These are phyloP conservation scores for Alternaria ventricosa DNA, from an alignment of 2,329 filamentous ascomycete species.

Conservation along the genomic window DNA sequence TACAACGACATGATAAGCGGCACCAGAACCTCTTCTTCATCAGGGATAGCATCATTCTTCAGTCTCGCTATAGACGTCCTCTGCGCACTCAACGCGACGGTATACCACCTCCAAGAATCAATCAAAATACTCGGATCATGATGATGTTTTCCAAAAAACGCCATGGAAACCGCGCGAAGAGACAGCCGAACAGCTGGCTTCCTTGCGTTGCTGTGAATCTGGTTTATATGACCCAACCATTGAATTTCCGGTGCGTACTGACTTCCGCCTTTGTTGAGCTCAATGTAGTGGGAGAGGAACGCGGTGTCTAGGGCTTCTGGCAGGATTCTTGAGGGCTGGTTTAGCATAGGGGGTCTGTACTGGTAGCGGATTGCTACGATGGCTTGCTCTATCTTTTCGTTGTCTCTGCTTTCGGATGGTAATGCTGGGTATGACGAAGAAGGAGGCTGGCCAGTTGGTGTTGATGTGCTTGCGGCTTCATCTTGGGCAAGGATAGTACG, in stretches of 20 bases:
- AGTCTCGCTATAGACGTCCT: slow-evolving; percentile 24
- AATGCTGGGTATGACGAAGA: background rate
- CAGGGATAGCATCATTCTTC: slow-evolving; percentile 30
- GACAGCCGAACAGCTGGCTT: slow-evolving; percentile 38
- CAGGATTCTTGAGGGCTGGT: slow-evolving; percentile 33
- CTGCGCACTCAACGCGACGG: slow-evolving; percentile 33
- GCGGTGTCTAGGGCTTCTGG: slow-evolving; percentile 35
- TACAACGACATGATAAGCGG: slow-evolving; percentile 40
- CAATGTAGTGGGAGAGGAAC: slow-evolving; percentile 42
- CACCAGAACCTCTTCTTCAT: slow-evolving; percentile 38
- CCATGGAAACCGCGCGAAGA: slow-evolving; percentile 43
- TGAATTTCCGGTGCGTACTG: slow-evolving; percentile 30
- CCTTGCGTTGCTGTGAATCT: slow-evolving; percentile 21
- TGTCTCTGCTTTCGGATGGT: background rate
- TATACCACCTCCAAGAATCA: slow-evolving; percentile 45
- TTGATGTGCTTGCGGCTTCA: background rate
- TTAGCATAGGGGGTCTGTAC: slow-evolving; percentile 29
- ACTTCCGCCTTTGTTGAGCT: slow-evolving; percentile 28
- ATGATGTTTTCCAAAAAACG: slow-evolving; percentile 40
- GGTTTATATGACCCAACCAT: slow-evolving; percentile 34
- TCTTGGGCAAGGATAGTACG: background rate
- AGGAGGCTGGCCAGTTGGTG: background rate
- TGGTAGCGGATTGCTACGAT: slow-evolving; percentile 32
- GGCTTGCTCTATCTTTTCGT: slow-evolving; percentile 24
- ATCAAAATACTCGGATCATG: slow-evolving; percentile 36